Base-by-base conservation (phyloP, 2,329 filamentous ascomycete genomes). In the Aspergillus clavatus region DNA sequence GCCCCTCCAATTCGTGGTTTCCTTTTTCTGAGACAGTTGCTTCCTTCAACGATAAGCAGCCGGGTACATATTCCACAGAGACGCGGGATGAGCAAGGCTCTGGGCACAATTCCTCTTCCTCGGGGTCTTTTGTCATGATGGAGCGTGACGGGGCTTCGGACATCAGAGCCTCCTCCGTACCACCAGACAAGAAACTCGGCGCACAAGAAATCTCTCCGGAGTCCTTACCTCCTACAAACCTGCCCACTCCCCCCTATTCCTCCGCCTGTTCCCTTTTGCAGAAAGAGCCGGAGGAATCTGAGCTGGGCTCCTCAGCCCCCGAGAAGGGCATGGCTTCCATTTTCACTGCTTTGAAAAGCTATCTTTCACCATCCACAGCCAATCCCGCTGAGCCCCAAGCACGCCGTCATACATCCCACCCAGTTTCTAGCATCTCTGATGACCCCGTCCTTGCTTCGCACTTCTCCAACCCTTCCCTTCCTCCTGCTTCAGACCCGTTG, bases 381-480 rank as follows among this genome's bases (percentile, higher is more conserved):
- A 49, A 54, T 50, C 47, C 58, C 45, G 45, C 60, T 55, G 63
- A 66, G 16, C 50, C 59, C 52, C 63, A 66, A 54, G 60, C 65
- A 53, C 67, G 66, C 44, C 70, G 70, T 60, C 71, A 72, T 53
- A 71, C 70, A 52, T 72, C 69, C 39, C 61, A 77, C 56, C 81
- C 85, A 56, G 72, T 86, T 58, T 81, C 82, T 55, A 80, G 77
- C 62, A 73, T 84, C 59, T 77, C 84, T 57, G 81, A 80, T 55
- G 79, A 79, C 57, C 78, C 74, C 60, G 81, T 86, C 59, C 75
- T 81, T 70, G 83, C 83, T 64, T 73, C 76, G 55, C 80, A 87
- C 66, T 77, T 87, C 56, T 87, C 83, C 57, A 85, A 83, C 51
- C 84, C 84, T 53, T 77, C 76, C 62, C 74, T 75, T 59, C 73